Evolutionary conservation across 495 filamentous ascomycete species (phyloP).

Genomic region (Penicillium subrubescens): DNA sequence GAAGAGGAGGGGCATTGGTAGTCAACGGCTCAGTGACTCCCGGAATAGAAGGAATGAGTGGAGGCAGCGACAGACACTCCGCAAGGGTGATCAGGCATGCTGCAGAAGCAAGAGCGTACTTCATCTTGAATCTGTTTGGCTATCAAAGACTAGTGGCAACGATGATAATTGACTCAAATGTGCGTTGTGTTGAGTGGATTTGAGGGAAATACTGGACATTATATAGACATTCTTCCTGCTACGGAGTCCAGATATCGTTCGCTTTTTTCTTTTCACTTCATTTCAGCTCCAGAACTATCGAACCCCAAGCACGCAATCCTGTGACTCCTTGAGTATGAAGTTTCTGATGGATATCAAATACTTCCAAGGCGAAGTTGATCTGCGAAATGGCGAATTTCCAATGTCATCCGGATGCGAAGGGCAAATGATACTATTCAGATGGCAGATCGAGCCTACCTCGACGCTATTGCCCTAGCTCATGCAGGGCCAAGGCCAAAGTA

Average conservation of each 20-base stretch:
- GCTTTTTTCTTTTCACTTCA: background rate
- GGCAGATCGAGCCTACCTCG: background rate
- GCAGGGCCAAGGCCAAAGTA: conserved; percentile 11
- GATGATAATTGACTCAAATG: conserved; percentile 1
- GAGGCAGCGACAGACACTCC: conserved; percentile 44
- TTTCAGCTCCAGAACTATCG: background rate
- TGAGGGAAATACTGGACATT: conserved; percentile 29
- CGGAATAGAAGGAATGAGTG: conserved; percentile 59
- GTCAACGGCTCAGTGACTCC: conserved; percentile 59
- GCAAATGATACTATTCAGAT: background rate
- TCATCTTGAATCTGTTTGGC: conserved; percentile 20
- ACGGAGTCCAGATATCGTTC: background rate
- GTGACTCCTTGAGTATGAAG: background rate
- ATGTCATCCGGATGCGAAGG: background rate
- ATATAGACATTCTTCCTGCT: conserved; percentile 19
- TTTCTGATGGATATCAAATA: conserved; percentile 9
- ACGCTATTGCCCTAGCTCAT: background rate
- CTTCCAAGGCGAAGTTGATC: conserved; percentile 17
- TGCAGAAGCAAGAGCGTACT: conserved; percentile 23
- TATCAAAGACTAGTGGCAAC: background rate
- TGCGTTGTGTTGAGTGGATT: conserved; percentile 27
- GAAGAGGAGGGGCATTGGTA: conserved; percentile 52
- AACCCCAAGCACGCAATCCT: conserved; percentile 22
- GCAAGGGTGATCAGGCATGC: conserved; percentile 23
- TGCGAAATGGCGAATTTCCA: conserved; percentile 18